Conservation (phyloP, 495 filamentous ascomycete species). For the Ascobolus immersus region DNA sequence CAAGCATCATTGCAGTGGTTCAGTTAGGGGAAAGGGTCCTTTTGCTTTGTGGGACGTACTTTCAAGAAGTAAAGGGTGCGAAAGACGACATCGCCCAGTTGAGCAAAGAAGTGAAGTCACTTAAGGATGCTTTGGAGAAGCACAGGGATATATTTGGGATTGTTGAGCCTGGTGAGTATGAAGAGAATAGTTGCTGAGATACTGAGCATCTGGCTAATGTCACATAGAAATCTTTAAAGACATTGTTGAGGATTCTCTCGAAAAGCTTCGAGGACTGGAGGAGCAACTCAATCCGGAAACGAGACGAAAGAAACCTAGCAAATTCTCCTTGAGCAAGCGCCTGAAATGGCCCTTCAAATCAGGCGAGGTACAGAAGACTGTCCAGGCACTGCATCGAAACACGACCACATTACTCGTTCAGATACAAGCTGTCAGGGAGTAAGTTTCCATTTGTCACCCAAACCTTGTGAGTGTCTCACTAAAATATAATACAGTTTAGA, state of each 20-base stretch:
- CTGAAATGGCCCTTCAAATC: too few relatives aligned
- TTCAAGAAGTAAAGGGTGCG: constrained; percentile 16
- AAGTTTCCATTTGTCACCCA: too few relatives aligned
- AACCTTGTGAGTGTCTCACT: background rate
- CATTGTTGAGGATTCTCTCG: background rate
- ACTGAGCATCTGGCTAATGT: constrained; percentile 6
- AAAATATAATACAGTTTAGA: background rate
- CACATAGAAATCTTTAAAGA: constrained; percentile 6
- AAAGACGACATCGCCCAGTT: constrained; percentile 17
- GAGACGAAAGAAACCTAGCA: too few relatives aligned
- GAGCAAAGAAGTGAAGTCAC: constrained; percentile 9
- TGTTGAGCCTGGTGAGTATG: constrained; percentile 1
- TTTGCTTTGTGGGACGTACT: constrained; percentile 15
- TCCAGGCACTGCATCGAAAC: too few relatives aligned
- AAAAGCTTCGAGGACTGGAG: too few relatives aligned
- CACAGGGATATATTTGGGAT: background rate
- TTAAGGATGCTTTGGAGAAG: constrained; percentile 5
- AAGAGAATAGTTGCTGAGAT: constrained; percentile 4
- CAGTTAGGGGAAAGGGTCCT: constrained; percentile 15
- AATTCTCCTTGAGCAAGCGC: background rate
- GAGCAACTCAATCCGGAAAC: too few relatives aligned
- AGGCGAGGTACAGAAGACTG: too few relatives aligned
- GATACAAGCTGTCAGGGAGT: too few relatives aligned
- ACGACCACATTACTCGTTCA: too few relatives aligned
- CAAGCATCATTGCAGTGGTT: constrained; percentile 20